phyloP scores from a whole-genome alignment of 2,329 filamentous ascomycete species.

The Beauveria rudraprayagi region DNA sequence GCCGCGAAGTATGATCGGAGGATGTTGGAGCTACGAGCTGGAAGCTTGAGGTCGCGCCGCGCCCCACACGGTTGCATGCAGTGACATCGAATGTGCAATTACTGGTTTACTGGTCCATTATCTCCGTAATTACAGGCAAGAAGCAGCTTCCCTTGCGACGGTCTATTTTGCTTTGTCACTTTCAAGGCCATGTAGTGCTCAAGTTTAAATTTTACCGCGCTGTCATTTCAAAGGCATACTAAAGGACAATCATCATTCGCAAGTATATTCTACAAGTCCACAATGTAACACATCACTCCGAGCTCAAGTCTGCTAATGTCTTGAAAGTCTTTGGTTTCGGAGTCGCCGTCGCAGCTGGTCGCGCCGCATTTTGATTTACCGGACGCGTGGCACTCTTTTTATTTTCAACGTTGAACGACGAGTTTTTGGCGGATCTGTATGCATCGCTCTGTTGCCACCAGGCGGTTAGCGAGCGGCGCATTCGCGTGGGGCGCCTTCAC shows the following conservation, averaged over 20 bases:
- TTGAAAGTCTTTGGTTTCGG: conserved; percentile 28
- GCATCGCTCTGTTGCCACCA: conserved; percentile 43
- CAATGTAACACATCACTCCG: conserved; percentile 14
- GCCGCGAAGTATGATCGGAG: not conserved
- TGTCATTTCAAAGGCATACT: not conserved
- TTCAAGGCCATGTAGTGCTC: too few species aligned
- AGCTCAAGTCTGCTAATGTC: conserved; percentile 46
- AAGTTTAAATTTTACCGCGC: too few species aligned
- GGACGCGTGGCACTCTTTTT: conserved; percentile 19
- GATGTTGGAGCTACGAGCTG: not conserved
- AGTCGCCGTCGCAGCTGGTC: conserved; percentile 26
- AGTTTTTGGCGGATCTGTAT: conserved; percentile 52
- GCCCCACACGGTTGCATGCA: not conserved
- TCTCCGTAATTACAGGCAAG: too few species aligned
- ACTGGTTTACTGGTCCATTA: too few species aligned
- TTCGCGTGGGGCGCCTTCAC: not conserved
- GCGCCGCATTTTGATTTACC: conserved; percentile 13
- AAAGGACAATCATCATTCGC: not conserved
- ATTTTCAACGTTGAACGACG: conserved; percentile 48
- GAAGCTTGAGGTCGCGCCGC: not conserved
- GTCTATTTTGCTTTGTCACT: too few species aligned
- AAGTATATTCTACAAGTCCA: not conserved
- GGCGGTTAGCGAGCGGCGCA: conserved; percentile 10
- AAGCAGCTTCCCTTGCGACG: too few species aligned
- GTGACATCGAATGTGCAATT: not conserved